phyloP scores from a whole-genome alignment of 306 rosid genomes.

The Vicia sativa region DNA sequence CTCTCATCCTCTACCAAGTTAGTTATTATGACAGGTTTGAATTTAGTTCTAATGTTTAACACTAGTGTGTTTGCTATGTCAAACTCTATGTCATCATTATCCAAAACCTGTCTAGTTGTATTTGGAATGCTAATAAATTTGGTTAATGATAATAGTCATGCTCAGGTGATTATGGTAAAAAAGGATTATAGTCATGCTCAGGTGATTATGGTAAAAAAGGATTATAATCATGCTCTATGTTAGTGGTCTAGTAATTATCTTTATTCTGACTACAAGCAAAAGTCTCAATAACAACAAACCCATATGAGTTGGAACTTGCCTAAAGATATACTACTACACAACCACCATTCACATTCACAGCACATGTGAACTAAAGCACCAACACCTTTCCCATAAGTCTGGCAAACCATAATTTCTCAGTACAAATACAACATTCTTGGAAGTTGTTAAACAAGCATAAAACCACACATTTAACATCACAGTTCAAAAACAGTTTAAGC shows the following conservation, averaged over 20 bases:
- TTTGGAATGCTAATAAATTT: neutral
- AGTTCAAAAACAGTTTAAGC: too few relatives aligned
- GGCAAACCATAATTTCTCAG: too few relatives aligned
- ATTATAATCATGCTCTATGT: constrained; percentile 5
- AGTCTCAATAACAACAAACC: too few relatives aligned
- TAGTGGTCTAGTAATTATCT: neutral
- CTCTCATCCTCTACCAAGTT: constrained; percentile 19
- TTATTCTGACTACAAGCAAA: too few relatives aligned
- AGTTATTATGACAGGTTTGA: constrained; percentile 14
- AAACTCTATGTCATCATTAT: constrained; percentile 24
- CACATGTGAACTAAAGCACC: too few relatives aligned
- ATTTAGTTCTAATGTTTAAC: constrained; percentile 15
- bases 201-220: neutral
- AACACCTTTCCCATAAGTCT: too few relatives aligned
- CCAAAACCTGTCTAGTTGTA: constrained; percentile 2
- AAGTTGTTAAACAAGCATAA: too few relatives aligned
- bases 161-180: neutral
- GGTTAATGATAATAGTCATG: constrained; percentile 7
- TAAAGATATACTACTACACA: too few relatives aligned
- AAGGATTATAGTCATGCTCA: constrained; percentile 3
- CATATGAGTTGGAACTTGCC: too few relatives aligned
- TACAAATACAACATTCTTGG: too few relatives aligned
- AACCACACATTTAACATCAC: too few relatives aligned
- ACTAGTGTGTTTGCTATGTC: neutral
- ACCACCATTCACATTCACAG: too few relatives aligned